These are phyloP conservation scores for Annulohypoxylon bovei DNA, from an alignment of 495 filamentous ascomycete genomes.

Conservation along the genomic window DNA sequence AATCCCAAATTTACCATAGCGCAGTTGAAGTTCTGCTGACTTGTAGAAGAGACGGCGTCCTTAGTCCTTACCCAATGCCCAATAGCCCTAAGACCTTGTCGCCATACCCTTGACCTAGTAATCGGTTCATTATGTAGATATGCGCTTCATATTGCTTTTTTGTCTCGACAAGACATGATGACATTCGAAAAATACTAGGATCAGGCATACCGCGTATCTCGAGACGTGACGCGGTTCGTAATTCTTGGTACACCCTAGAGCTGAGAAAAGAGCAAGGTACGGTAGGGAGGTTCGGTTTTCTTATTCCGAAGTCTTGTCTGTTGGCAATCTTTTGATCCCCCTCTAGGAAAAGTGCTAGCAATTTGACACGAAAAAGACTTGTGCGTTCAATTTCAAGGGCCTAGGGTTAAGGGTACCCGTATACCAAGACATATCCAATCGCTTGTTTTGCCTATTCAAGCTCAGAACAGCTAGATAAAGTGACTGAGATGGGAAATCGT, in stretches of 20 bases:
- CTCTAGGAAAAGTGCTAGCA: not conserved
- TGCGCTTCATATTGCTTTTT: conserved; percentile 14
- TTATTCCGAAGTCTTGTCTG: not conserved
- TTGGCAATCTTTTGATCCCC: not conserved
- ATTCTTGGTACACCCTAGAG: not conserved
- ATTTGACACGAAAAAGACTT: not conserved
- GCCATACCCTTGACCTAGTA: not conserved
- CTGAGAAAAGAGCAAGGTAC: not conserved
- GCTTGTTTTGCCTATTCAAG: not conserved
- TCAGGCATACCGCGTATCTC: not conserved
- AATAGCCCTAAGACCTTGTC: not conserved
- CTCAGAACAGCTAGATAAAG: not conserved
- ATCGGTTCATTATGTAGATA: not conserved
- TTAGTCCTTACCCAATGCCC: no score
- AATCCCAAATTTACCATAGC: not conserved
- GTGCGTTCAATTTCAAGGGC: not conserved
- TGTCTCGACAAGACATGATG: not conserved
- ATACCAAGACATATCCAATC: not conserved
- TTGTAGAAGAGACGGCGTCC: not conserved
- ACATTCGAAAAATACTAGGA: not conserved
- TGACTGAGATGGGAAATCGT: not conserved
- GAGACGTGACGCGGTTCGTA: not conserved
- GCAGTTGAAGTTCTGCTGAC: not conserved
- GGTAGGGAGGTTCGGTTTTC: not conserved
- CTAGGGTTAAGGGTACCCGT: not conserved